Percentiles rank a stretch among this genome's conserved stretches.
These are phyloP conservation scores for Nigrospora sphaerica DNA, from an alignment of 2,329 filamentous ascomycete genomes.

Conservation along the genomic window DNA sequence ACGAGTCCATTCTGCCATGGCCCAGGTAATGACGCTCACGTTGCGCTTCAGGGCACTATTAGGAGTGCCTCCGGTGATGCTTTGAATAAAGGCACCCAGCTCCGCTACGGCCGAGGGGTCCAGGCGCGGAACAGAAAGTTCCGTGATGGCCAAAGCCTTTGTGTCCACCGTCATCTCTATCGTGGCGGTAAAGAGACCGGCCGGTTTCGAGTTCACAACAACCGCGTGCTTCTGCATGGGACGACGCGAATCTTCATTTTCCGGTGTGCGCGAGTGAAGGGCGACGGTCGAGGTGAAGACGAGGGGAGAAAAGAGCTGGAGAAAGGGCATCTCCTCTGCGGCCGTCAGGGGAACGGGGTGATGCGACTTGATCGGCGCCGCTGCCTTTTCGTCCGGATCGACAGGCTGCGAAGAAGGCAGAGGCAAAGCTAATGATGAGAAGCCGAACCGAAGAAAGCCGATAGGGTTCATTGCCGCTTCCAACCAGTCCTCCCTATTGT, in stretches of 20 bases:
- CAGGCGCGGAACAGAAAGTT: constrained; percentile 46
- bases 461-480: constrained; percentile 43
- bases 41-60: constrained; percentile 46
- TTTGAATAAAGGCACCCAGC: constrained; percentile 45
- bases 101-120: constrained; percentile 53
- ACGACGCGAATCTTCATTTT: constrained; percentile 16
- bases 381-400: constrained; percentile 20
- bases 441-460: constrained; percentile 43
- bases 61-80: constrained; percentile 27
- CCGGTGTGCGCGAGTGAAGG: constrained; percentile 28
- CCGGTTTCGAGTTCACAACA: constrained; percentile 37
- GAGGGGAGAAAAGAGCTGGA: constrained; percentile 66
- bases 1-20: constrained; percentile 61
- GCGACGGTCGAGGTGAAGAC: constrained; percentile 49
- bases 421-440: constrained; percentile 19
- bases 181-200: constrained; percentile 49
- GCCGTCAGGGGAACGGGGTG: constrained; percentile 56
- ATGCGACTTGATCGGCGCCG: constrained; percentile 49
- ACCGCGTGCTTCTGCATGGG: constrained; percentile 50
- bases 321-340: constrained; percentile 59
- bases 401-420: constrained; percentile 10
- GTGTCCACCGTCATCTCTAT: constrained; percentile 53
- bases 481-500: constrained; percentile 31
- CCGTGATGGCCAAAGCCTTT: constrained; percentile 39
- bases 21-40: constrained; percentile 55